Base-by-base conservation (phyloP, 1,139 yeast species). In the Taphrina betulina region DNA sequence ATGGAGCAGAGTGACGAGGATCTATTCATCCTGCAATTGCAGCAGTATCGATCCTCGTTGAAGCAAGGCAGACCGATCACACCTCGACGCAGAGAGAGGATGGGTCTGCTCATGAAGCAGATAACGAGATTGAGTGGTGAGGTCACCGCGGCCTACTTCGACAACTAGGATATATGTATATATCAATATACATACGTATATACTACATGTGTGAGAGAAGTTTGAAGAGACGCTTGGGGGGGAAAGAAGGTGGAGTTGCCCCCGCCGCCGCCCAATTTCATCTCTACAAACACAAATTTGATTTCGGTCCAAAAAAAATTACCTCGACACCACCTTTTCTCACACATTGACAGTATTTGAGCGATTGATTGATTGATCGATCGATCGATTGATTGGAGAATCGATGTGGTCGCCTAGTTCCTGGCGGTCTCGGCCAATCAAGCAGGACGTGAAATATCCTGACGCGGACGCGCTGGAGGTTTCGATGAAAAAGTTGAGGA, bases 401-500 rank as follows among this genome's bases (percentile, higher is more conserved):
- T n/a, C n/a, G 44, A 35, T 37, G 48, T 73, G 77, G 77, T 62
- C 67, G 19, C 75, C 74, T 3, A 65, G 72, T 1, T 69, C 75
- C 45, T 73, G 77, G 77, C 76, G 73, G 57, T 60, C 66, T 5
- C 68, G 67, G 61, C 77, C 76, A 16, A 72, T 73, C 54, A 70
- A 68, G 29, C 77, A 73, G 62, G 76, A 72, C 53, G 77, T 73
- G 2, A 69, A 71, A 14, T 73, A 74, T 62, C 71, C 69, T 42
- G 74, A 74, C 61, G 66, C 64, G 36, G 60, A 62, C 14, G 65
- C 66, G 31, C 71, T 73, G 2, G 74, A 72, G 55, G 20, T 57
- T 56, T 74, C 76, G 1, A 64, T 74, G 22, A 69, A 73, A 55
- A 73, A 73, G 58, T 66, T 74, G 7, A 75, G 72, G 58, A 65